Evolutionary conservation across 2,329 filamentous ascomycete species (phyloP), one percentile per base, ranked within the genome.

Genomic region (Calonectria honghensis): DNA sequence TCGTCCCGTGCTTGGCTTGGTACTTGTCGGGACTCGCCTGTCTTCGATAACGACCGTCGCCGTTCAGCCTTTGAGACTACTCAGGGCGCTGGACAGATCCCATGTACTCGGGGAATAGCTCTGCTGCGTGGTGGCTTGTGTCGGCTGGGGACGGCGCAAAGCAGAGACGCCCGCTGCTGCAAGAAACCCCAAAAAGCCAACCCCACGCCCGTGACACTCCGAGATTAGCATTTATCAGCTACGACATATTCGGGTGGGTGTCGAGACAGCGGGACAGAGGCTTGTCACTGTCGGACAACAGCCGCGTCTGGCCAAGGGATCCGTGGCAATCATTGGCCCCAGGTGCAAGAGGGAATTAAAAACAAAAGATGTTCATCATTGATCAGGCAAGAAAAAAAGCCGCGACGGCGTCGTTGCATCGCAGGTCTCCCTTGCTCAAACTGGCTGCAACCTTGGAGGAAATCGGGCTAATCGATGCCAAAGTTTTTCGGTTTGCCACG

Each of bases 101-200:
- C 57, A 61, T 61, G 57, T 39, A 61, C 32, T 61, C 27, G 32
- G 57, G 32, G n/a, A 61, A 61, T 39, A 39, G 20, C 57, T 61
- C 11, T 59, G 57, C 29, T 57, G 31, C 41, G 68, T 57, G 61
- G 48, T 75, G 76, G 76, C 74, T 75, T 74, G 63, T 64, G 73
- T 61, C 77, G 77, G 74, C 68, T 78, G 75, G 70, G 71, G 35
- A 70, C 73, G 54, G 75, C 73, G 78, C 73, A 45, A 79, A 73
- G 70, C 52, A 64, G 20, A 68, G 45, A 37, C 61, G 32, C 57
- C 35, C 57, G 18, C 41, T 45, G 39, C 69, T 57, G 50, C 50
- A 61, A 61, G 57, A 61, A 24, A 41, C 41, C n/a, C 32, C 29
- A 54, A 31, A 11, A 54, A 32, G 65, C 52, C 16, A 59, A 67